Base-by-base conservation (phyloP, 768 basidiomycete genomes). In the Amylocystis lapponica region DNA sequence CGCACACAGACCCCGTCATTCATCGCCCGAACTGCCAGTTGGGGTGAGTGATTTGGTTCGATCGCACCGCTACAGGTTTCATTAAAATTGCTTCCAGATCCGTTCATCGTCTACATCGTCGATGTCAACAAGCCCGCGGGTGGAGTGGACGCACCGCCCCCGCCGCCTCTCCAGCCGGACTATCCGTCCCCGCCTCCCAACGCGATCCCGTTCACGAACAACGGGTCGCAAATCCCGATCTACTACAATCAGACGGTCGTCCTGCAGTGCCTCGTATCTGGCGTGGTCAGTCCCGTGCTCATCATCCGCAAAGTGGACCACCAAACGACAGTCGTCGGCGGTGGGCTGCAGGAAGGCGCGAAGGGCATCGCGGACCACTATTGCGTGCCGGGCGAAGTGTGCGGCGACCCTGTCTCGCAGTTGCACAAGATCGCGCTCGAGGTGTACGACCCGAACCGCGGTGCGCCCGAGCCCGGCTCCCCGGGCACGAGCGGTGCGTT, bases 241-340 rank as follows among this genome's bases (percentile, higher is more conserved):
- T 91, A 93, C 65, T 98, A 97, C 73, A 98, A 98, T 59, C 88
- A 94, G 62, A 93, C 91, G 1, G 86, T 98, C 36, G 90, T 97
- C 23, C 65, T 98, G 27, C 95, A 98, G 59, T 97, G 93, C 56
- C 70, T 95, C 51, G 87, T 87, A 1, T 95, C 95, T 3, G 95
- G 93, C 22, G 86, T 93, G 32, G 87, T 95, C 54, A 90, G 88
- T 46, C 95, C 95, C 9, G 82, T 93, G 30, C 73, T 98, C 33
- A 86, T 97, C 65, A 86, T 97, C 52, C 87, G 95, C 42, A 91
- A 93, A 56, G 89, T 96, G 41, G 94, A 96, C 55, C 83, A 86
- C 53, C 86, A 83, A 52, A 90, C 88, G 2, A 87, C 81, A 7
- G 92, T 86, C 27, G 85, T 94, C 31, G 95, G 94, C 33, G 91